Percentiles rank a stretch among this genome's conserved stretches.
Evolutionary conservation across 2,329 filamentous ascomycete genomes (phyloP).

Genomic region (Phaeosphaeriaceae sp.): DNA sequence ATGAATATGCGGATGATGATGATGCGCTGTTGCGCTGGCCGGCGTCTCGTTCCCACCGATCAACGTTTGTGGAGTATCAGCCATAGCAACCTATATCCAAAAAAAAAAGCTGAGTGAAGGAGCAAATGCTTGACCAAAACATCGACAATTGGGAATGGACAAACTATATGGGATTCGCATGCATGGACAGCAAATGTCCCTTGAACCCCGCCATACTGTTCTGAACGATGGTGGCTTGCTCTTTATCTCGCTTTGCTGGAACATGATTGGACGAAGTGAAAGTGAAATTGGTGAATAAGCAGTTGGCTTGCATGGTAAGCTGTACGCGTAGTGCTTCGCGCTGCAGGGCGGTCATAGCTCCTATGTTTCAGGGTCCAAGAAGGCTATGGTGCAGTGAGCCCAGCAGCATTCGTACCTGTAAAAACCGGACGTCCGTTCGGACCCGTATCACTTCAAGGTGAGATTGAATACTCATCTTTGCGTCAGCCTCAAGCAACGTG

Average conservation of each 20-base stretch:
- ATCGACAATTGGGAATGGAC: neutral
- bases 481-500: too few relatives aligned
- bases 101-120: neutral
- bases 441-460: neutral
- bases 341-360: constrained; percentile 3
- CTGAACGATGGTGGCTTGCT: constrained; percentile 4
- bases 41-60: constrained; percentile 6
- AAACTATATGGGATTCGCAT: neutral
- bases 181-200: neutral
- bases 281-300: constrained; percentile 5
- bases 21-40: constrained; percentile 2
- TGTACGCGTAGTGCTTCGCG: neutral
- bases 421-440: neutral
- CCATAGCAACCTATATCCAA: constrained; percentile 2
- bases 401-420: too few relatives aligned
- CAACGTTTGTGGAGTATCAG: constrained; percentile 10
- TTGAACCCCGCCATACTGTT: neutral
- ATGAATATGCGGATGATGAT: constrained; percentile 29
- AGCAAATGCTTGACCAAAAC: neutral
- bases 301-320: constrained; percentile 1
- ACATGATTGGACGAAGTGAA: neutral
- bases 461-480: too few relatives aligned
- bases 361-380: constrained; percentile 1
- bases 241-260: neutral
- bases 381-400: neutral